Base-by-base conservation (phyloP, 371 early-diverging fungal genomes). In the Amoeboaphelidium protococcarum region DNA sequence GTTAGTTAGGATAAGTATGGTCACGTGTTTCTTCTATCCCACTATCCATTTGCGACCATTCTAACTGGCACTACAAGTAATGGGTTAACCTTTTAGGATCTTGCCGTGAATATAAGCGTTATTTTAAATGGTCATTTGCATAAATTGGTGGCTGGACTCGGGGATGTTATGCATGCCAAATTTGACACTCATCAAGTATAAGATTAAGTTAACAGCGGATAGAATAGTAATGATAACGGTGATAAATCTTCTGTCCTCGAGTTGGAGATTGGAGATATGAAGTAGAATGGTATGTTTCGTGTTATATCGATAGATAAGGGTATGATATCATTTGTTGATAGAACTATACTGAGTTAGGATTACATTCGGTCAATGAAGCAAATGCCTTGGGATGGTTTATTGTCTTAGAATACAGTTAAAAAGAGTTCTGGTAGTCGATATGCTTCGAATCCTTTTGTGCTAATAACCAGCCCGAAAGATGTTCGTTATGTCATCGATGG, bases 111-210 rank as follows among this genome's bases (percentile, higher is more conserved):
- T 41, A 71, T 75, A 42, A 77, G 78, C 47, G 58, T 80, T 13
- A 80, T 77, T 55, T 65, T 87, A 53, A 84, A 76, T 48, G 90
- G 90, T 1, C 90, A 89, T 53, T 53, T 89, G 47, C 90, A 89
- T 57, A 67, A 73, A 41, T 61, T 89, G 13, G 63, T 66, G 41
- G 67, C 63, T 45, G 78, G 78, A 61, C 60, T 52, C 47, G 58
- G 54, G 4, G 41, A 52, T 23, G 53, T 41, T 19, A 48, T 51
- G 49, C 58, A 61, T 47, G 10, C 41, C 20, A n/a, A 45, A 37
- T 40, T 6, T 24, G 1, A 31, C 44, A 40, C n/a, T 19, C 21
- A 41, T 2, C 10, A 27, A 37, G 37, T 45, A 3, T 21, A 45
- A 19, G 78, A 57, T 60, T 69, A 19, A 74, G 73, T 74, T 62